Percentiles rank a stretch among this genome's conserved stretches.
Evolutionary conservation across 176 grass and related monocot species (phyloP).

Genomic region (Phragmites australis): DNA sequence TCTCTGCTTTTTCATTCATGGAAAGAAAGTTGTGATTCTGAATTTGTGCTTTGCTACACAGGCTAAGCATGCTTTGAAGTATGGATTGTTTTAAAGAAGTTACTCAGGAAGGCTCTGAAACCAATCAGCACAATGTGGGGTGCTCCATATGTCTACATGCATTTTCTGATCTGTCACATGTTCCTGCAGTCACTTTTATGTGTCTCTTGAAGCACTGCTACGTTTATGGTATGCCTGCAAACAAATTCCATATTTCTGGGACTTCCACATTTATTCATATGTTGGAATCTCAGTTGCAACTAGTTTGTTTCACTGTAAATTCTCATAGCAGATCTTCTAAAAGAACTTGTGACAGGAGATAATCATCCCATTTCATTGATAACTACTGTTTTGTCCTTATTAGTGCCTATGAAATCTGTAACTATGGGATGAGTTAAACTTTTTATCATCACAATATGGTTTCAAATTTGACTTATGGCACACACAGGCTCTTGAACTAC

Average conservation of each 20-base stretch:
- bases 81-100: slow-evolving; percentile 41
- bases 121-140: slow-evolving; percentile 30
- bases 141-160: slow-evolving; percentile 67
- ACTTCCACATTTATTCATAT: slow-evolving; percentile 6
- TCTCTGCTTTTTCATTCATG: background rate
- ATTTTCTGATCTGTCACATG: slow-evolving; percentile 80
- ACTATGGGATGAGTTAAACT: slow-evolving; percentile 1
- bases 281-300: background rate
- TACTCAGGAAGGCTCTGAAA: slow-evolving; percentile 18
- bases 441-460: background rate
- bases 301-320: slow-evolving; percentile 10
- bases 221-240: slow-evolving; percentile 57
- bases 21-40: background rate
- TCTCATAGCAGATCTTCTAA: background rate
- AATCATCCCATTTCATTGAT: background rate
- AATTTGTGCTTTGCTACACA: slow-evolving; percentile 33
- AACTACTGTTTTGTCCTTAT: background rate
- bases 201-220: slow-evolving; percentile 91
- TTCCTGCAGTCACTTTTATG: slow-evolving; percentile 71
- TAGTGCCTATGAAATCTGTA: slow-evolving; percentile 11
- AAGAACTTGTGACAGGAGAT: background rate
- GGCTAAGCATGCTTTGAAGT: slow-evolving; percentile 36
- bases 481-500: background rate
- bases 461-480: background rate
- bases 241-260: background rate